phyloP scores from a whole-genome alignment of 495 filamentous ascomycete genomes.

The Aspergillus mulundensis region DNA sequence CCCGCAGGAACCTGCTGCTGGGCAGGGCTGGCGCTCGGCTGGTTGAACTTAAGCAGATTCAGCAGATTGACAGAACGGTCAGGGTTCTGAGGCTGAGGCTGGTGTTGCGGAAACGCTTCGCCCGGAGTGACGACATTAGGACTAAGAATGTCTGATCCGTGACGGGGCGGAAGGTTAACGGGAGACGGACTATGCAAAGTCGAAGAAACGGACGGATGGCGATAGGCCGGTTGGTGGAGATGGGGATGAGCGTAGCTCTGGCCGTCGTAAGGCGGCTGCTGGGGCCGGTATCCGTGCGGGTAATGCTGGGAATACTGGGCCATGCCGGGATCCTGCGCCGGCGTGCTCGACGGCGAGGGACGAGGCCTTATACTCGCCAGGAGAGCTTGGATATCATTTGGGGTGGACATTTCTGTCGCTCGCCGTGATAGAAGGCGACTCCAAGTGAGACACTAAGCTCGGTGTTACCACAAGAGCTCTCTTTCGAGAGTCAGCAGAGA shows the following conservation, averaged over 20 bases:
- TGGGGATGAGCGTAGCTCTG: constrained; percentile 36
- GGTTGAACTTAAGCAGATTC: constrained; percentile 82
- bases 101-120: constrained; percentile 28
- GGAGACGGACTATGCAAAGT: constrained; percentile 43
- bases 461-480: constrained; percentile 28
- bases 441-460: constrained; percentile 30
- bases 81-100: constrained; percentile 37
- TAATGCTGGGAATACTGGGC: constrained; percentile 32
- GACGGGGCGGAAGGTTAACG: constrained; percentile 39
- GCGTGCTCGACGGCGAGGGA: constrained; percentile 33
- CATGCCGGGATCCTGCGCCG: constrained; percentile 33
- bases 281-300: constrained; percentile 32
- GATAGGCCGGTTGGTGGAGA: constrained; percentile 36
- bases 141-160: constrained; percentile 49
- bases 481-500: constrained; percentile 33
- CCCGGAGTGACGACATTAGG: constrained; percentile 43
- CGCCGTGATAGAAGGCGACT: constrained; percentile 31
- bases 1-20: constrained; percentile 29
- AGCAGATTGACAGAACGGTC: constrained; percentile 70
- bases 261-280: constrained; percentile 36
- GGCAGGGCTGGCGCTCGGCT: constrained; percentile 33
- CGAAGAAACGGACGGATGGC: constrained; percentile 46
- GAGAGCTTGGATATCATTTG: constrained; percentile 47
- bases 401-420: constrained; percentile 51
- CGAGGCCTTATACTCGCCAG: constrained; percentile 45